Conservation (phyloP, 768 basidiomycete genomes). For the Leccinum subtestaceum region DNA sequence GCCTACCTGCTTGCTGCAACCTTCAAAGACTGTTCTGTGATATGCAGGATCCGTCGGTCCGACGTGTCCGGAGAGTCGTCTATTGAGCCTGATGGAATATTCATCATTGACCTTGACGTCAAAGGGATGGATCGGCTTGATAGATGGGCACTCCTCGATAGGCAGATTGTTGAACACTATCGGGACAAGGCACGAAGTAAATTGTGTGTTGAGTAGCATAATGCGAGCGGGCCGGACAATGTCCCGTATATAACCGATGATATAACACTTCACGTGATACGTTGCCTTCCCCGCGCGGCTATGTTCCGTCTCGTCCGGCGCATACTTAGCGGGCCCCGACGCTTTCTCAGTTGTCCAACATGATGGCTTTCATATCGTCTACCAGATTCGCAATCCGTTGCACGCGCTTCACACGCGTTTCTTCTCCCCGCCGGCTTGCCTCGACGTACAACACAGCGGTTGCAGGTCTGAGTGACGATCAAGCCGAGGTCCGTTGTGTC, state of each 20-base stretch:
- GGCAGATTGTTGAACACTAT: constrained; percentile 56
- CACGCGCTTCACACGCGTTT: constrained; percentile 1
- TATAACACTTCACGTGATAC: constrained; percentile 8
- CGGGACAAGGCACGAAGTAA: constrained; percentile 11
- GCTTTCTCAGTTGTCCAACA: neutral
- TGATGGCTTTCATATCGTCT: constrained; percentile 15
- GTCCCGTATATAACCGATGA: too few relatives aligned
- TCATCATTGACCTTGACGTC: constrained; percentile 83
- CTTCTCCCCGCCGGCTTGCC: constrained; percentile 8
- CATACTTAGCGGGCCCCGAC: neutral
- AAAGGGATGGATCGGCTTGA: constrained; percentile 65
- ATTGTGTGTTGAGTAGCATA: constrained; percentile 21
- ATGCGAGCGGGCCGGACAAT: too few relatives aligned
- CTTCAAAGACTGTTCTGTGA: constrained; percentile 94
- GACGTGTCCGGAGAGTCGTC: constrained; percentile 25
- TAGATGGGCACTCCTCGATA: constrained; percentile 75
- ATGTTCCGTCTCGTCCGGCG: constrained; percentile 14
- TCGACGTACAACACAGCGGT: constrained; percentile 72
- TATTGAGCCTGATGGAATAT: constrained; percentile 41
- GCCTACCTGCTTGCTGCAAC: constrained; percentile 87
- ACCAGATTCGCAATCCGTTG: constrained; percentile 12
- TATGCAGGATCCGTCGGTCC: constrained; percentile 37
- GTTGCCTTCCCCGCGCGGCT: neutral
- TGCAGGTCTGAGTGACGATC: constrained; percentile 77
- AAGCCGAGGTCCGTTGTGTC: constrained; percentile 59